Base-by-base conservation (phyloP, 75 land plant species). In the Cryptomeria japonica region DNA sequence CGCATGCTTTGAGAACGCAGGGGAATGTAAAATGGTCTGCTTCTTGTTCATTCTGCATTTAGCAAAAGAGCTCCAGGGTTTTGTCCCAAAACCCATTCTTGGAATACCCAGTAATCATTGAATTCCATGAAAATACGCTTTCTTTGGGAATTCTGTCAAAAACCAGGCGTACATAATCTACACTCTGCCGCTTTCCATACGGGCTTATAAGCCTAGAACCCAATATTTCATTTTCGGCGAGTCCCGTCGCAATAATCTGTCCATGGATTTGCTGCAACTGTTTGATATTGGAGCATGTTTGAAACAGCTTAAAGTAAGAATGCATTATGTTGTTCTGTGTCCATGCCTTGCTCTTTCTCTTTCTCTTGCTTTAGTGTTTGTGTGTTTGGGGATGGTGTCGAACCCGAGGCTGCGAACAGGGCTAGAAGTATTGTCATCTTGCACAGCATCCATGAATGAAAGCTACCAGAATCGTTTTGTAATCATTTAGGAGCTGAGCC, bases 1-100 rank as follows among this genome's bases (percentile, higher is more conserved):
- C 86, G 28, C 86, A 85, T 10, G 41, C 86, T 79, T 85, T 85
- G 41, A 85, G 86, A 85, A 56, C 41, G 11, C 72, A 53, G 18
- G 56, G 56, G 19, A 68, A 85, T 68, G 86, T 85, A 22, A 31
- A 53, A 58, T 53, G 37, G 41, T 85, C 86, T 55, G 75, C n/a
- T 25, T 9, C 2, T 3, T 9, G 5, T 7, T 36, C 41, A 34
- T 56, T 85, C 36, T 85, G 72, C 64, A 85, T 47, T 55, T 85
- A 68, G 64, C 38, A 19, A 32, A 32, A 85, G 3, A 85, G 11
- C 51, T 44, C 31, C 1, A 55, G 38, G 37, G 73, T 28, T 55
- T 51, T 36, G 1, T 34, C 37, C 25, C 25, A 55, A 25, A 55
- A 15, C 22, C 68, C 86, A 85, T 55, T 31, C 12, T 31, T 85